phyloP scores from a whole-genome alignment of 139 green algal species.

The Raphidocelis subcapitata region DNA sequence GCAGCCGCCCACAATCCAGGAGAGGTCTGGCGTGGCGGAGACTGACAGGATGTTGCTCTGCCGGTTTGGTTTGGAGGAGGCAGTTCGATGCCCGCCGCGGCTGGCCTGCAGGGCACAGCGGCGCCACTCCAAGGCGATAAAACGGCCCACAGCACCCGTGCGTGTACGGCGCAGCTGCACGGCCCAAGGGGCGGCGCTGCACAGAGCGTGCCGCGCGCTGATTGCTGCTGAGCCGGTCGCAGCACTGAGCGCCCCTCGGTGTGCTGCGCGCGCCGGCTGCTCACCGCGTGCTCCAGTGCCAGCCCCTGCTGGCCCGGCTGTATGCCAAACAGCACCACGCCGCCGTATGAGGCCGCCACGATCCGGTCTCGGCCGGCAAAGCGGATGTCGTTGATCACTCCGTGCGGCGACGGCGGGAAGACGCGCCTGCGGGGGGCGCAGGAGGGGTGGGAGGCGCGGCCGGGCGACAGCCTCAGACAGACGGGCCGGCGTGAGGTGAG shows the following conservation, averaged over 20 bases:
- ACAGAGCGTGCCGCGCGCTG: background rate
- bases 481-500: too few relatives aligned
- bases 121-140: too few relatives aligned
- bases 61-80: background rate
- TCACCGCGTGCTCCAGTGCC: constrained; percentile 16
- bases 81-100: too few relatives aligned
- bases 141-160: too few relatives aligned
- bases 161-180: too few relatives aligned
- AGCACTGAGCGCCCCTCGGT: too few relatives aligned
- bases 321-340: constrained; percentile 5
- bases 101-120: too few relatives aligned
- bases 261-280: too few relatives aligned
- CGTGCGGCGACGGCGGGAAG: constrained; percentile 10
- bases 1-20: constrained; percentile 18
- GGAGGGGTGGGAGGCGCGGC: too few relatives aligned
- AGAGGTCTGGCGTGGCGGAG: constrained; percentile 3
- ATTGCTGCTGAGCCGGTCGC: background rate
- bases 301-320: constrained; percentile 1
- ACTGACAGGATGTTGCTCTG: constrained; percentile 16
- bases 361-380: background rate
- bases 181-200: background rate
- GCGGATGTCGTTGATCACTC: constrained; percentile 13
- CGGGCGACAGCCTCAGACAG: too few relatives aligned
- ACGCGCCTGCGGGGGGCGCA: constrained; percentile 2
- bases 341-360: constrained; percentile 11